Percentiles rank a stretch among this genome's conserved stretches.
These are phyloP conservation scores for Sclerotinia glacialis DNA, from an alignment of 2,329 filamentous ascomycete species.

Conservation along the genomic window DNA sequence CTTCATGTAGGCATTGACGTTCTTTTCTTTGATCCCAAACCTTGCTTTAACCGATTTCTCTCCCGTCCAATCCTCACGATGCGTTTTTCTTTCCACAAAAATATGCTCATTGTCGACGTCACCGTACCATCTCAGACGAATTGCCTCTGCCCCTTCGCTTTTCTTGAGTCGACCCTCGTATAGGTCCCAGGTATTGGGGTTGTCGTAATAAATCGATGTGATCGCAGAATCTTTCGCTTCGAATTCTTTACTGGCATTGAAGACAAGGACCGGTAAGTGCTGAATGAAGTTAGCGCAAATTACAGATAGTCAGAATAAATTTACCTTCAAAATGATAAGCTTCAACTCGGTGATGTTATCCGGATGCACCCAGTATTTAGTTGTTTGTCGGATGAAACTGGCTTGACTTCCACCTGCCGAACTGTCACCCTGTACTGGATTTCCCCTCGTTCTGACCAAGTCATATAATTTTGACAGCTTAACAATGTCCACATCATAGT, in stretches of 20 bases:
- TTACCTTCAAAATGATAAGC: constrained; percentile 85
- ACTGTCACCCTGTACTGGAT: constrained; percentile 88
- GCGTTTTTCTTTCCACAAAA: constrained; percentile 96
- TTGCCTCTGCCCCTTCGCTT: constrained; percentile 94
- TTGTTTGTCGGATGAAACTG: constrained; percentile 94
- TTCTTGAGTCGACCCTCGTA: constrained; percentile 96
- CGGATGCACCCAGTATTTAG: constrained; percentile 98
- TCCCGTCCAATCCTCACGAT: constrained; percentile 98
- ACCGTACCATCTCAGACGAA: constrained; percentile 95
- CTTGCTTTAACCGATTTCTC: constrained; percentile 98
- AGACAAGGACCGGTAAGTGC: constrained; percentile 93
- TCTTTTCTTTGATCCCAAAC: constrained; percentile 94
- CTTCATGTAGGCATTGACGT: constrained; percentile 84
- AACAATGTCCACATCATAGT: constrained; percentile 94
- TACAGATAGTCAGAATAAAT: not conserved
- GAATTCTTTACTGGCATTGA: constrained; percentile 96
- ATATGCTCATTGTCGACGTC: constrained; percentile 94
- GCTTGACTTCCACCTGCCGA: constrained; percentile 88
- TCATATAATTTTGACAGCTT: constrained; percentile 95
- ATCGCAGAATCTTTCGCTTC: constrained; percentile 88
- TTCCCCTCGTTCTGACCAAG: constrained; percentile 86
- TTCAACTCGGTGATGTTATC: constrained; percentile 99
- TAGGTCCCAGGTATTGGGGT: constrained; percentile 87
- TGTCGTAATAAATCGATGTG: constrained; percentile 98
- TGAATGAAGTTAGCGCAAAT: constrained; percentile 36